A percentile compares a stretch with the other conserved stretches of the same genome.
phyloP scores from a whole-genome alignment of 2,329 filamentous ascomycete species.

The Penicillium oxalicum region DNA sequence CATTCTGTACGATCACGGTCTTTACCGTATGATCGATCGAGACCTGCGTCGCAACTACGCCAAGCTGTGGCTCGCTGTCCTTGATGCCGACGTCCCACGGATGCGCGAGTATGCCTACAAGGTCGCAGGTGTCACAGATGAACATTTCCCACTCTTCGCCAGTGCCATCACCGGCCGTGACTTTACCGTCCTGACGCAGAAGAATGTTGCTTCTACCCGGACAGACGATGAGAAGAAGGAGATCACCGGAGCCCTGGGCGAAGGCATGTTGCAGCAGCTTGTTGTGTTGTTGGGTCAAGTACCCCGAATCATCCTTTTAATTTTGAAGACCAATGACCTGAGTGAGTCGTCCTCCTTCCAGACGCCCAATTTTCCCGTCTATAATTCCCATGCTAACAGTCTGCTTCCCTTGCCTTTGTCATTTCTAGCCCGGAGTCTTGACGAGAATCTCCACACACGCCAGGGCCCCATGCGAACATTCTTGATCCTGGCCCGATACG shows the following conservation, averaged over 20 bases:
- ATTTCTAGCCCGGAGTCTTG: slow-evolving; percentile 65
- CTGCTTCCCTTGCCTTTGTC: too few relatives aligned
- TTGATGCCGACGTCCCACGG: slow-evolving; percentile 74
- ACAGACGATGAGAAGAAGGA: slow-evolving; percentile 73
- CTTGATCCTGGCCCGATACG: slow-evolving; percentile 60
- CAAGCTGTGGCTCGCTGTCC: slow-evolving; percentile 93
- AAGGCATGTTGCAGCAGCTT: slow-evolving; percentile 81
- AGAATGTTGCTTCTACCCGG: slow-evolving; percentile 53
- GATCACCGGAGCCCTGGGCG: slow-evolving; percentile 78
- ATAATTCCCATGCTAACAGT: not conserved
- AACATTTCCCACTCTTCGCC: slow-evolving; percentile 91
- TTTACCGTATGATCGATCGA: slow-evolving; percentile 87
- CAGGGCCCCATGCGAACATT: slow-evolving; percentile 57
- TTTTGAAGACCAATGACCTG: slow-evolving; percentile 95
- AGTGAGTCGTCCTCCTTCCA: slow-evolving; percentile 43
- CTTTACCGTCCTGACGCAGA: slow-evolving; percentile 64
- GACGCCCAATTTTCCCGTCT: too few relatives aligned
- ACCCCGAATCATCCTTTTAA: slow-evolving; percentile 84
- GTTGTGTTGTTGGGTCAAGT: slow-evolving; percentile 84
- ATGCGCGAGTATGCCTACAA: slow-evolving; percentile 89
- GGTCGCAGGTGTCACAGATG: slow-evolving; percentile 80
- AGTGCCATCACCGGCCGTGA: slow-evolving; percentile 94
- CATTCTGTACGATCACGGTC: slow-evolving; percentile 91
- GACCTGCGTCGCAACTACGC: slow-evolving; percentile 78
- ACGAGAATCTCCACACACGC: slow-evolving; percentile 65